Base-by-base conservation (phyloP, 169 alveolate genomes). In the Sarcocystis neurona region DNA sequence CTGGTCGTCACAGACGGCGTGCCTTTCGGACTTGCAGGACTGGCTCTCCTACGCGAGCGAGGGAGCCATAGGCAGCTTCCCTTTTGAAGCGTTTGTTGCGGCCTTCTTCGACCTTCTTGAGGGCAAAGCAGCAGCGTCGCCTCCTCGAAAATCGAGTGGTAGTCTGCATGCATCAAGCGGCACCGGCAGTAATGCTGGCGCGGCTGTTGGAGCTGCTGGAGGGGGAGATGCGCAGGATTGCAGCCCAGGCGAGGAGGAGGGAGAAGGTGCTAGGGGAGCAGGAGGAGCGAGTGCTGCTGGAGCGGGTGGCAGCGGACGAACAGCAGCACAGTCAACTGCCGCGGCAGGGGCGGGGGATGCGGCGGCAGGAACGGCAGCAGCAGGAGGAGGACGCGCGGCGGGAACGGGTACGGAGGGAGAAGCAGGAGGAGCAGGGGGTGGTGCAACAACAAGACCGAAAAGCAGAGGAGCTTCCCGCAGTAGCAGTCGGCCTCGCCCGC, bases 41-140 rank as follows among this genome's bases (percentile, higher is more conserved):
- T 85, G 90, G 90, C 85, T 85, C 5, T 85, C 90, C 23, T 85
- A 47, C 50, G 90, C 90, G 77, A 85, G 85, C 30, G 90, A 85
- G 20, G 90, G 58, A 77, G 56, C 77, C 41, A n/a, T 85, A n/a
- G 90, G 90, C 0, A 37, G 60, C n/a, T 85, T 85, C 90, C 90
- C 90, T 37, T 63, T 85, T 34, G 84, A 85, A 85, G 84, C 75
- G 39, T 78, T 85, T 53, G 56, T 85, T 60, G 46, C 77, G 34
- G 90, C 90, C 34, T 77, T 85, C 47, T 85, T 85, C 58, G 43
- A 47, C 60, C 90, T 85, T 44, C 85, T 85, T 58, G 84, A 85
- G 20, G 82, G 77, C 63, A 85, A 72, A 53, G 58, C 82, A 0
- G 82, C 53, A 12, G 82, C 82, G 20, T 41, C 58, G n/a, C 66